Evolutionary conservation across 805 yeast species (phyloP).

Genomic region (Candida parachauliodes): DNA sequence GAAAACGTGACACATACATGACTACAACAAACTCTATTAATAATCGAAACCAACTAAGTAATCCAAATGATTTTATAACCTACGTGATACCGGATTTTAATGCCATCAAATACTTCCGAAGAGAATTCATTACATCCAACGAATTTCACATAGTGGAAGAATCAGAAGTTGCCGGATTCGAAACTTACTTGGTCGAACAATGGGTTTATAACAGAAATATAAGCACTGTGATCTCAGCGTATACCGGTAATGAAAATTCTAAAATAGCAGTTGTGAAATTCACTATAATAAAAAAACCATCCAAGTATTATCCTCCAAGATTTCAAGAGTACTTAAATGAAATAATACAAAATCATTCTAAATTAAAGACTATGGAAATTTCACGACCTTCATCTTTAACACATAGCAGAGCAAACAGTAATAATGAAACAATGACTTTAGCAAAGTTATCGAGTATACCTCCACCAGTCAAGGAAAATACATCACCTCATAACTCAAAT

Average conservation of each 20-base stretch:
- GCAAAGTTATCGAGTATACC: constrained; percentile 1
- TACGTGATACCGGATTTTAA: constrained; percentile 55
- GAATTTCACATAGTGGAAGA: constrained; percentile 43
- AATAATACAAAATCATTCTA: constrained; percentile 60
- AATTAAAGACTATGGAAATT: constrained; percentile 52
- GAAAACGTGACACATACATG: not conserved
- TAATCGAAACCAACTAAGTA: not conserved
- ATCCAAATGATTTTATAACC: constrained; percentile 25
- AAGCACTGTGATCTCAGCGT: constrained; percentile 70
- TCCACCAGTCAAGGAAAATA: not conserved
- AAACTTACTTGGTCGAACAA: constrained; percentile 88
- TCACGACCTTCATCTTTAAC: constrained; percentile 7
- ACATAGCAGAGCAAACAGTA: constrained; percentile 4
- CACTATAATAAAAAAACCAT: constrained; percentile 48
- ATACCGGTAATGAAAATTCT: constrained; percentile 79
- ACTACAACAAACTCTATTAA: constrained; percentile 2
- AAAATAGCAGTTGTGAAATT: constrained; percentile 54
- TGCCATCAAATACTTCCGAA: constrained; percentile 46
- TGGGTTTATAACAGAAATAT: constrained; percentile 78
- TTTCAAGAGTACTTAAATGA: constrained; percentile 65
- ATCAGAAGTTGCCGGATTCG: constrained; percentile 66
- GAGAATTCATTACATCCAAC: constrained; percentile 29
- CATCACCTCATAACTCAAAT: constrained; percentile 7
- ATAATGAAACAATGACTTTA: constrained; percentile 1
- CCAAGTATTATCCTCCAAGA: constrained; percentile 45